Evolutionary conservation across 371 early-diverging fungal species (phyloP).

Genomic region (Saksenaea vasiformis): DNA sequence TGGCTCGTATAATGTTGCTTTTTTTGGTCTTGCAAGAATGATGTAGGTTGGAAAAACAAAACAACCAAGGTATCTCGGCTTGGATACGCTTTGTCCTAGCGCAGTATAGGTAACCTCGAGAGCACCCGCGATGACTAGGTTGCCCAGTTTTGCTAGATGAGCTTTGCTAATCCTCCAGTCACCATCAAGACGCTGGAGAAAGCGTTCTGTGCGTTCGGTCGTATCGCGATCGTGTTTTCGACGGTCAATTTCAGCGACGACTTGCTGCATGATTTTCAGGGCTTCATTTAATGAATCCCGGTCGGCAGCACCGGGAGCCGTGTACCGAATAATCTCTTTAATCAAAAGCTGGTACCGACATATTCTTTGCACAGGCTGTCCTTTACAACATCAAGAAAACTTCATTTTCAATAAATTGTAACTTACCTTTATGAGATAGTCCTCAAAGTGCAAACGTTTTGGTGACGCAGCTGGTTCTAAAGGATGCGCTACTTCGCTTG

Average conservation of each 20-base stretch:
- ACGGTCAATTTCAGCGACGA: conserved; percentile 41
- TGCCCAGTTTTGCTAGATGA: conserved; percentile 34
- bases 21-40: conserved; percentile 57
- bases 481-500: background rate
- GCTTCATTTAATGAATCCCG: conserved; percentile 26
- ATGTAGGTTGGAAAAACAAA: conserved; percentile 57
- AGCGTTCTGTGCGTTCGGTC: conserved; percentile 37
- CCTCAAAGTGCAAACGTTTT: conserved; percentile 44
- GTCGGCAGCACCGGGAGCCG: conserved; percentile 27
- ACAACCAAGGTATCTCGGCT: conserved; percentile 53
- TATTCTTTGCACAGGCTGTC: conserved; percentile 52
- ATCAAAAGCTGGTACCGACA: conserved; percentile 50
- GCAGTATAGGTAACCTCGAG: conserved; percentile 49
- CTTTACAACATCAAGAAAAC: background rate
- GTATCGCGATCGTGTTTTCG: conserved; percentile 33
- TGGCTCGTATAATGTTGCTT: conserved; percentile 51
- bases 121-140: conserved; percentile 38
- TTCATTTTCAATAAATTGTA: background rate
- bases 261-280: conserved; percentile 30
- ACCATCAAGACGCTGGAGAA: conserved; percentile 38
- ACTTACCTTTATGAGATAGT: conserved; percentile 49
- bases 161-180: conserved; percentile 39
- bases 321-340: conserved; percentile 43
- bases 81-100: conserved; percentile 34
- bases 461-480: conserved; percentile 9